Percentiles rank a stretch among this genome's conserved stretches.
Conservation (phyloP, 768 basidiomycete species). For the Rhizopogon roseolus region DNA sequence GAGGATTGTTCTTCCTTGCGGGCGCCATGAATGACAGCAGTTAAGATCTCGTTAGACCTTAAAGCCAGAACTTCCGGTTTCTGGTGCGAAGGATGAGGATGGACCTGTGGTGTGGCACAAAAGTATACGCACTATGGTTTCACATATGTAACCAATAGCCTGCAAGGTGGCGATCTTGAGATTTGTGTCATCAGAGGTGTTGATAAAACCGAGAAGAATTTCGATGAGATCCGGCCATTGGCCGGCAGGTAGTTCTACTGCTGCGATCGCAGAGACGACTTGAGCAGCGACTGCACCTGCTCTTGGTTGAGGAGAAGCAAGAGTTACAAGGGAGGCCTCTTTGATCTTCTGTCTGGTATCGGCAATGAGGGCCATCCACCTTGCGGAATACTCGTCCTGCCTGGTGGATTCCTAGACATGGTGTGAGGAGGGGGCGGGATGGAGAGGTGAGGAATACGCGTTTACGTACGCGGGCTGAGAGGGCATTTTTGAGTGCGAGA, state of each 20-base stretch:
- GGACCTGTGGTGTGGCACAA: constrained; percentile 2
- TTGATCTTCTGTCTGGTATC: constrained; percentile 80
- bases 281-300: constrained; percentile 89
- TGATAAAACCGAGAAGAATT: constrained; percentile 81
- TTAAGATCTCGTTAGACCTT: constrained; percentile 95
- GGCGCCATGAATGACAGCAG: constrained; percentile 97
- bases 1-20: constrained; percentile 89
- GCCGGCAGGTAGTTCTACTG: constrained; percentile 82
- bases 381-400: constrained; percentile 67
- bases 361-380: constrained; percentile 77
- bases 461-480: constrained; percentile 79
- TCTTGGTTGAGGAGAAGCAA: constrained; percentile 65
- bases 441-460: constrained; percentile 7
- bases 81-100: constrained; percentile 34
- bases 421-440: constrained; percentile 12
- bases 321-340: constrained; percentile 76
- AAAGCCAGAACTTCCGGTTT: constrained; percentile 88
- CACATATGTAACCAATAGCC: constrained; percentile 96
- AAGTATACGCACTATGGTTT: constrained; percentile 73
- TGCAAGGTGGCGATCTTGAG: constrained; percentile 86
- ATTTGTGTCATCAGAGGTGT: constrained; percentile 64
- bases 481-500: constrained; percentile 92
- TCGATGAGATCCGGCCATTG: constrained; percentile 93
- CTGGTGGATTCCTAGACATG: constrained; percentile 61
- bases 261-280: constrained; percentile 90